A percentile compares a stretch with the other conserved stretches of the same genome.
Evolutionary conservation across 2,329 filamentous ascomycete species (phyloP).

Genomic region (Aspergillus sp.): DNA sequence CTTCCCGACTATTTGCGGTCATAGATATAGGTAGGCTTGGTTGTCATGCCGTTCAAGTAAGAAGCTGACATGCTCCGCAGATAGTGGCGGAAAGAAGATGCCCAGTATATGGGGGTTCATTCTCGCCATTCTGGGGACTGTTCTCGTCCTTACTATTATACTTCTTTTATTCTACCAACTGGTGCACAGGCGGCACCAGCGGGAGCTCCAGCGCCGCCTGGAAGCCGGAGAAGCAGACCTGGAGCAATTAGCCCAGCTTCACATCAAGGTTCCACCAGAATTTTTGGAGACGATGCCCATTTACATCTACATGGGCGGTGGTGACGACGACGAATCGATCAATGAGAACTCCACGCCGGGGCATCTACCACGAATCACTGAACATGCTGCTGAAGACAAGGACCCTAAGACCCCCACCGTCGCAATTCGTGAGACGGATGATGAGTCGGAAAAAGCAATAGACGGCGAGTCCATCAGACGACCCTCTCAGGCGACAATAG

Average conservation of each 20-base stretch:
- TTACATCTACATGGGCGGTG: slow-evolving; percentile 66
- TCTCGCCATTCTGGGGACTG: slow-evolving; percentile 78
- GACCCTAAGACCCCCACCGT: neutral
- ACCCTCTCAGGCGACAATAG: neutral
- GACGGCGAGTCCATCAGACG: neutral
- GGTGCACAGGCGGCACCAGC: slow-evolving; percentile 71
- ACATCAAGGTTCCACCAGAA: slow-evolving; percentile 71
- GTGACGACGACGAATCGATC: neutral
- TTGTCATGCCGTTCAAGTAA: neutral
- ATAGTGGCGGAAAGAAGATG: slow-evolving; percentile 43
- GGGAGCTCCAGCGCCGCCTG: slow-evolving; percentile 68
- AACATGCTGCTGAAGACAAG: neutral
- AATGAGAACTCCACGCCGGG: neutral
- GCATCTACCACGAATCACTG: neutral
- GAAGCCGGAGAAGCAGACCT: slow-evolving; percentile 79
- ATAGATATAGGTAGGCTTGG: slow-evolving; percentile 48
- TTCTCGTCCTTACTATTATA: slow-evolving; percentile 66
- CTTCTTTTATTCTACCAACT: slow-evolving; percentile 73
- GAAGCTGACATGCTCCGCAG: slow-evolving; percentile 12
- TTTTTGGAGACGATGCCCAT: slow-evolving; percentile 74
- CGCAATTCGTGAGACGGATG: neutral
- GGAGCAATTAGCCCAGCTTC: slow-evolving; percentile 81
- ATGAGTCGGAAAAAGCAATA: neutral
- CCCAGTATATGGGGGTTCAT: slow-evolving; percentile 80
- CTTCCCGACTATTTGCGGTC: slow-evolving; percentile 51